Conservation (phyloP, 192 early-diverging fungal genomes). For the Umbelopsis ramanniana region DNA sequence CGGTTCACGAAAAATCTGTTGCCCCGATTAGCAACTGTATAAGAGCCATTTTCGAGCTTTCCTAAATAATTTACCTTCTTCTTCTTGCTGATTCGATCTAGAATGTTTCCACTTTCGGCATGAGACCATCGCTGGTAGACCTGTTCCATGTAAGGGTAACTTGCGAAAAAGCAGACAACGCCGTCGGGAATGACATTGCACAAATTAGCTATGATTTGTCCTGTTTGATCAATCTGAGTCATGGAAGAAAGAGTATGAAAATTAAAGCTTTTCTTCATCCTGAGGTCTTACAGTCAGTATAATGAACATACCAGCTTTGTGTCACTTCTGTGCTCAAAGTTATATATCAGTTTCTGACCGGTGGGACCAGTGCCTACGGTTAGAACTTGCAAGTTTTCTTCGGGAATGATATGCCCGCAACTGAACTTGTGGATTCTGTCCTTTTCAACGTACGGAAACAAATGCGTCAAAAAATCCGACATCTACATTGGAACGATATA, state of each 20-base stretch:
- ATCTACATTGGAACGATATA: slow-evolving; percentile 30
- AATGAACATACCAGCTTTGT: slow-evolving; percentile 42
- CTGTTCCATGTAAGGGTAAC: slow-evolving; percentile 75
- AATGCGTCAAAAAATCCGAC: slow-evolving; percentile 45
- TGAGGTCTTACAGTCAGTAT: not conserved
- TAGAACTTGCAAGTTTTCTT: slow-evolving; percentile 72
- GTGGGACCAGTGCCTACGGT: slow-evolving; percentile 69
- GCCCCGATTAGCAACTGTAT: slow-evolving; percentile 26
- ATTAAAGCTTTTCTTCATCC: not conserved
- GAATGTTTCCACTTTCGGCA: slow-evolving; percentile 36
- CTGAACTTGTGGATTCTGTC: slow-evolving; percentile 65
- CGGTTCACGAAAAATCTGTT: slow-evolving; percentile 76
- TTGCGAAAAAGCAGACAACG: slow-evolving; percentile 87
- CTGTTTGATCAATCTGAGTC: slow-evolving; percentile 67
- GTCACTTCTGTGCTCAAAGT: slow-evolving; percentile 63
- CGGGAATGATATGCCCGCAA: slow-evolving; percentile 87
- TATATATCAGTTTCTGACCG: slow-evolving; percentile 66
- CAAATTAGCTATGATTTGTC: slow-evolving; percentile 70
- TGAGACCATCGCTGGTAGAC: slow-evolving; percentile 61
- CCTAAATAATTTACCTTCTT: slow-evolving; percentile 55
- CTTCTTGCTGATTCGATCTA: slow-evolving; percentile 54
- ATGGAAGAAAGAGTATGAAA: slow-evolving; percentile 2
- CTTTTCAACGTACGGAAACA: slow-evolving; percentile 57
- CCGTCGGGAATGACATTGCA: slow-evolving; percentile 81
- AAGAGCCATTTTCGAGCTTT: not conserved